Evolutionary conservation across 2,329 filamentous ascomycete genomes (phyloP), one percentile per base, ranked within the genome.

Genomic region (Ophiostoma tasmaniense): DNA sequence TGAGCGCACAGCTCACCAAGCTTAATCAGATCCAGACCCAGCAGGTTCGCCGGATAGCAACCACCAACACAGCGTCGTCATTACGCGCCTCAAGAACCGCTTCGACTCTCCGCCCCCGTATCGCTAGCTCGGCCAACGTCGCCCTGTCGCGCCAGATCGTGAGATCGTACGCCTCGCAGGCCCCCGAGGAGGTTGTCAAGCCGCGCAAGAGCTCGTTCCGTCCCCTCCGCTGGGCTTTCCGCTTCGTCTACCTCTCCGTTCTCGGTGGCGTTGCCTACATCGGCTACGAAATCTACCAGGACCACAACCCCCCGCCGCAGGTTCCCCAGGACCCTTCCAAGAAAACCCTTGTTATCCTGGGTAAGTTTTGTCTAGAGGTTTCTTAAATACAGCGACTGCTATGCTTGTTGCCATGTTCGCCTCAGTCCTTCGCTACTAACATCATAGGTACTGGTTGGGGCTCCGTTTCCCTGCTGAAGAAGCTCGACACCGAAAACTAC

Each of bases 401-500:
- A 33, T 33, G 33, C 33, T 33, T 33, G 33, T 33, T 33, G 33
- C 33, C 33, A 8, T 33, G 33, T 8, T 33, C 33, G 33, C 33
- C 33, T 5, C 33, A 33, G 33, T 14, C 37, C 20, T 45, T 45
- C 17, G n/a, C 17, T 20, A 70, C 71, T 72, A 64, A 67, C 66
- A 20, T 10, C 4, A 33, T 71, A 97, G 94, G 94, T 77, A 96
- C 93, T 75, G 95, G 95, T 75, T 99, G 95, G 95, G 95, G 83
- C 75, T 92, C 94, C 61, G 92, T 99, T 76, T 96, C 94, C 71
- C 89, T 99, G 71, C 87, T 99, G 74, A 99, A 99, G 87, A 97
- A 96, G 79, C 91, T 99, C 80, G 93, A 99, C 78, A 97, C 94
- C 71, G 91, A 96, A 80, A 96, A 98, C 86, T 99, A 98, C 87